These are phyloP conservation scores for Curvularia sp. DNA, from an alignment of 2,329 filamentous ascomycete genomes.

Conservation along the genomic window DNA sequence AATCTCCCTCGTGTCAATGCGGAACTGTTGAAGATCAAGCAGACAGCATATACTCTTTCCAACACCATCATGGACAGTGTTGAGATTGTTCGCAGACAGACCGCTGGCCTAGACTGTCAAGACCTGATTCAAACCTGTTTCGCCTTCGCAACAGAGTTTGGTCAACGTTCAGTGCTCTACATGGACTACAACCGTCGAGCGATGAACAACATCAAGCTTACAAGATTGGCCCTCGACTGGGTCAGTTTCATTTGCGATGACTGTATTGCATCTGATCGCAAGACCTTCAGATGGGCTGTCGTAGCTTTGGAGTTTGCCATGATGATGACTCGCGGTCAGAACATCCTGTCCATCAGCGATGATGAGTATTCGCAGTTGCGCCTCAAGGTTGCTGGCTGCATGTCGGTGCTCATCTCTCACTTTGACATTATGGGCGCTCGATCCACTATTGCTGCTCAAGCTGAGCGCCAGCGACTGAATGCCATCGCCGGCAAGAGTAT, in stretches of 20 bases:
- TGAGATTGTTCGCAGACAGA: conserved; percentile 87
- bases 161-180: conserved; percentile 89
- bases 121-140: conserved; percentile 98
- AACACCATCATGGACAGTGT: conserved; percentile 99
- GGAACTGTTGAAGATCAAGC: conserved; percentile 91
- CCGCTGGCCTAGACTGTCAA: conserved; percentile 82
- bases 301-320: conserved; percentile 95
- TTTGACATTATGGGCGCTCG: conserved; percentile 99
- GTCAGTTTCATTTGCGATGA: conserved; percentile 98
- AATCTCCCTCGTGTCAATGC: conserved; percentile 92
- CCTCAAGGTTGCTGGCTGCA: conserved; percentile 91
- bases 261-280: conserved; percentile 89
- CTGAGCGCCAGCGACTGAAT: conserved; percentile 87
- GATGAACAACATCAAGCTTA: conserved; percentile 96
- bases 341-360: conserved; percentile 89
- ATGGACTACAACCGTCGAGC: conserved; percentile 95
- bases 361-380: conserved; percentile 84
- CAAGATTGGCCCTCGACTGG: conserved; percentile 93
- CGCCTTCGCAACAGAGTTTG: conserved; percentile 98
- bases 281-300: conserved; percentile 97
- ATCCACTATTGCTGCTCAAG: conserved; percentile 90
- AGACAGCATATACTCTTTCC: conserved; percentile 93
- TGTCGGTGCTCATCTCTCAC: conserved; percentile 96
- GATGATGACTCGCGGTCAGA: conserved; percentile 92
- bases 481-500: conserved; percentile 77